Conservation (phyloP, 208 protist genomes). For the Leptomonas pyrrhocoris region DNA sequence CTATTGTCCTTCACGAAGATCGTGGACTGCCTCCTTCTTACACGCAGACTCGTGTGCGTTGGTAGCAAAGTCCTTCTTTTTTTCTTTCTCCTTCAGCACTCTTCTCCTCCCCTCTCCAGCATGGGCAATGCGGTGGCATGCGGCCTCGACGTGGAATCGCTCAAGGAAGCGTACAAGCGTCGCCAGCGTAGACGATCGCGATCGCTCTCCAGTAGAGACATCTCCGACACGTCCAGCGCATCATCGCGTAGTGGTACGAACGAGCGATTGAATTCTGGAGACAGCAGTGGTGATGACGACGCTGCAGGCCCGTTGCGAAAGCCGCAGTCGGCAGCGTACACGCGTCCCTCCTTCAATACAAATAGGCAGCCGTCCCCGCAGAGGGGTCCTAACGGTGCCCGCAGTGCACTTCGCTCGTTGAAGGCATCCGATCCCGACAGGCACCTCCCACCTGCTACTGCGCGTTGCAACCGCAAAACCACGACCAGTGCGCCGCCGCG, state of each 20-base stretch:
- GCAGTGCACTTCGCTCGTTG: not conserved
- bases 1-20: no score
- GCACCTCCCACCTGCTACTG: no score
- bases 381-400: no score
- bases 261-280: no score
- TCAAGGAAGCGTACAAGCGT: not conserved
- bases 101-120: not conserved
- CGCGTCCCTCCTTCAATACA: not conserved
- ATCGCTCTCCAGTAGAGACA: no score
- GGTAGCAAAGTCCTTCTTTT: no score
- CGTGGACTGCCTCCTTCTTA: no score
- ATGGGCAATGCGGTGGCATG: constrained; percentile 20
- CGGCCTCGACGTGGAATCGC: not conserved
- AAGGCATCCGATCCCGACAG: not conserved
- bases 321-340: not conserved
- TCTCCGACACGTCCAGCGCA: no score
- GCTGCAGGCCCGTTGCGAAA: not conserved
- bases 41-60: no score
- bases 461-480: not conserved
- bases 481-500: no score
- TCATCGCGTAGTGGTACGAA: not conserved
- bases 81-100: not conserved
- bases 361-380: not conserved
- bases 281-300: not conserved
- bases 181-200: not conserved